Percentiles rank a stretch among this genome's conserved stretches.
phyloP scores from a whole-genome alignment of 208 protist species.

The Leptomonas seymouri region DNA sequence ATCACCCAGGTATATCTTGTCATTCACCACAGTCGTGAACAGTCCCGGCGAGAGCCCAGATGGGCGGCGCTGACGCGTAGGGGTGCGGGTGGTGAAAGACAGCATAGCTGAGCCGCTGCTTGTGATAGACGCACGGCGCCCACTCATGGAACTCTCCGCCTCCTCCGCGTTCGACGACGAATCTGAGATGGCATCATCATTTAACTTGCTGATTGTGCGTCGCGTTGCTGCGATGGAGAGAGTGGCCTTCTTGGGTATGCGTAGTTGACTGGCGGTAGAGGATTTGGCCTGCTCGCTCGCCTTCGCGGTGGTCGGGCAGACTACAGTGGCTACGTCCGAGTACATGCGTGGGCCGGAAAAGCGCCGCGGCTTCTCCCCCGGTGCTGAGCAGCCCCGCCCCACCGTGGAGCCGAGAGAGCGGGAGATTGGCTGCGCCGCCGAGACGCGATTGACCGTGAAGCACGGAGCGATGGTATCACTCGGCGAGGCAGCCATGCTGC shows the following conservation, averaged over 20 bases:
- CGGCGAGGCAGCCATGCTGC: background rate
- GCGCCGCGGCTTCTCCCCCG: background rate
- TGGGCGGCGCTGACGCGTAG: conserved; percentile 3
- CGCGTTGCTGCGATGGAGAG: background rate
- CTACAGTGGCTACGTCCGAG: background rate
- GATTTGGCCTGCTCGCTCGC: background rate
- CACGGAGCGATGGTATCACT: background rate
- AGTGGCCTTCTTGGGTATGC: background rate
- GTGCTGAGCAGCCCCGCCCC: background rate
- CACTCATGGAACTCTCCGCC: background rate
- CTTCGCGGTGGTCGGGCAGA: conserved; percentile 4
- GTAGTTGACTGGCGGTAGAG: background rate
- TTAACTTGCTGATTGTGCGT: background rate
- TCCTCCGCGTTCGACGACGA: background rate
- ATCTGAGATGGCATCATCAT: background rate
- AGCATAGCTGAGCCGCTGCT: background rate
- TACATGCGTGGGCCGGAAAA: background rate
- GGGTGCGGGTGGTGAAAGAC: background rate
- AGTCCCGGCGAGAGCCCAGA: conserved; percentile 13
- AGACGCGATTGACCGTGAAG: background rate
- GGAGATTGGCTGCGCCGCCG: background rate
- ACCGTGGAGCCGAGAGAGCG: conserved; percentile 10
- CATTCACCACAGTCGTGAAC: conserved; percentile 12
- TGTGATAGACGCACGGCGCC: background rate
- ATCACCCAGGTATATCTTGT: conserved; percentile 12